Conservation (phyloP, 2,329 filamentous ascomycete species). For the Ascochyta fabae region DNA sequence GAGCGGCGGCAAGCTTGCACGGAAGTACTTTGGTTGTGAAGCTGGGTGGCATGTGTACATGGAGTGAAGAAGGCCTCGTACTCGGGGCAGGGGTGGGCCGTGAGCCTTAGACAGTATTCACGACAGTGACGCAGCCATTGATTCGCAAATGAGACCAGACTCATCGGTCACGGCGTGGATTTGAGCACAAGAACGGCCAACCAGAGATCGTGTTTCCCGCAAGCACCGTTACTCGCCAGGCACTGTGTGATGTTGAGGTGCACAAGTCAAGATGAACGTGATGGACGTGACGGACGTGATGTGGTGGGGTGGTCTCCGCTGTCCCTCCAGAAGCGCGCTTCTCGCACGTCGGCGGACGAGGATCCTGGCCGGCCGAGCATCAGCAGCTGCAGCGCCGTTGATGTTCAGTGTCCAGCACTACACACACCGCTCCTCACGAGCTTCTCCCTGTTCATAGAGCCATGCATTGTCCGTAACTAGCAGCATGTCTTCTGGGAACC, state of each 20-base stretch:
- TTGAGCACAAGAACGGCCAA: neutral
- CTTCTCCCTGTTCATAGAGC: slow-evolving; percentile 45
- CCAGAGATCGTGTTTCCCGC: neutral
- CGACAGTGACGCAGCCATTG: slow-evolving; percentile 10
- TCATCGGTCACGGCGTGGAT: neutral
- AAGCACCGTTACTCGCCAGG: slow-evolving; percentile 10
- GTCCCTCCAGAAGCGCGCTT: slow-evolving; percentile 25
- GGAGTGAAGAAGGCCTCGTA: slow-evolving; percentile 52
- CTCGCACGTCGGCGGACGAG: slow-evolving; percentile 27
- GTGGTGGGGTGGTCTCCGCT: slow-evolving; percentile 32
- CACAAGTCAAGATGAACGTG: slow-evolving; percentile 10
- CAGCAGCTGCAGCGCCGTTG: slow-evolving; percentile 29
- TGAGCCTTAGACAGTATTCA: neutral
- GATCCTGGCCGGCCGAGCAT: slow-evolving; percentile 23
- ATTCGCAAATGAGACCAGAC: neutral
- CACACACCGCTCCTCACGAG: slow-evolving; percentile 31
- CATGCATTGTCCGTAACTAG: slow-evolving; percentile 47
- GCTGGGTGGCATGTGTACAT: slow-evolving; percentile 67
- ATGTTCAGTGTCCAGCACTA: slow-evolving; percentile 17
- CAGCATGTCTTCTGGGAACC: slow-evolving; percentile 50
- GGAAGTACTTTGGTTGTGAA: slow-evolving; percentile 62
- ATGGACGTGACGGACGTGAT: slow-evolving; percentile 16
- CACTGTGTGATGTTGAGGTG: slow-evolving; percentile 8
- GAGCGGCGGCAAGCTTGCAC: slow-evolving; percentile 63
- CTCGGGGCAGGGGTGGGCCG: slow-evolving; percentile 1